phyloP scores from a whole-genome alignment of 176 grass and related monocot species.

The Cymbopogon citratus region DNA sequence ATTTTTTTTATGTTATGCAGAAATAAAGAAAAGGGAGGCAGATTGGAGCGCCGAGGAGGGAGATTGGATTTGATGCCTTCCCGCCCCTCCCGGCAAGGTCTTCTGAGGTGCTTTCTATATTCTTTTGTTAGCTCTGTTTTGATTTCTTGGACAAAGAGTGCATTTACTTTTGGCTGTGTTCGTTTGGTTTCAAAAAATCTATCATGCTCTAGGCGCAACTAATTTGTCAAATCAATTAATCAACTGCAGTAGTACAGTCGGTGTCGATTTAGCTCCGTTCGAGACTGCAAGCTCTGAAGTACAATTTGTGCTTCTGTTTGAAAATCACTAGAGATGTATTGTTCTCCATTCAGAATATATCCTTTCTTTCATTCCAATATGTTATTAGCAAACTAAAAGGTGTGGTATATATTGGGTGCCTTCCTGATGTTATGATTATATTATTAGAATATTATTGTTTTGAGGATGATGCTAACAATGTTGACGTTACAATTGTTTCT shows the following conservation, averaged over 20 bases:
- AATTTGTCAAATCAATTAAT: slow-evolving; percentile 1
- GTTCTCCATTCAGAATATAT: no score
- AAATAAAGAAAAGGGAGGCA: slow-evolving; percentile 23
- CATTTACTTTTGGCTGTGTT: background rate
- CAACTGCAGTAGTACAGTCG: background rate
- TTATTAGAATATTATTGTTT: no score
- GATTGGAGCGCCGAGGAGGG: slow-evolving; percentile 43
- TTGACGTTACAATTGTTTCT: no score
- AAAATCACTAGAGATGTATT: no score
- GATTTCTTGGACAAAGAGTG: slow-evolving; percentile 1
- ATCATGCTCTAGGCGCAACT: background rate
- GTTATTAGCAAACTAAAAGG: no score
- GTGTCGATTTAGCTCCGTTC: background rate
- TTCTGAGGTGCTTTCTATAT: slow-evolving; percentile 60
- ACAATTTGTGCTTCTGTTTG: background rate
- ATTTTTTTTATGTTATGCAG: slow-evolving; percentile 26
- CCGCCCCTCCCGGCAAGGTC: slow-evolving; percentile 43
- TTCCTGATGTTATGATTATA: no score
- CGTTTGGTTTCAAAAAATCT: background rate
- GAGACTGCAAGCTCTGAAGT: background rate
- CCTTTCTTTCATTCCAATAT: no score
- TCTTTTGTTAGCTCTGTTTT: background rate
- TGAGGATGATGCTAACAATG: no score
- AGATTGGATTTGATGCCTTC: slow-evolving; percentile 53
- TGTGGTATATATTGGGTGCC: no score